These are phyloP conservation scores for Talaromyces sp. DNA, from an alignment of 2,329 filamentous ascomycete genomes.

Conservation along the genomic window DNA sequence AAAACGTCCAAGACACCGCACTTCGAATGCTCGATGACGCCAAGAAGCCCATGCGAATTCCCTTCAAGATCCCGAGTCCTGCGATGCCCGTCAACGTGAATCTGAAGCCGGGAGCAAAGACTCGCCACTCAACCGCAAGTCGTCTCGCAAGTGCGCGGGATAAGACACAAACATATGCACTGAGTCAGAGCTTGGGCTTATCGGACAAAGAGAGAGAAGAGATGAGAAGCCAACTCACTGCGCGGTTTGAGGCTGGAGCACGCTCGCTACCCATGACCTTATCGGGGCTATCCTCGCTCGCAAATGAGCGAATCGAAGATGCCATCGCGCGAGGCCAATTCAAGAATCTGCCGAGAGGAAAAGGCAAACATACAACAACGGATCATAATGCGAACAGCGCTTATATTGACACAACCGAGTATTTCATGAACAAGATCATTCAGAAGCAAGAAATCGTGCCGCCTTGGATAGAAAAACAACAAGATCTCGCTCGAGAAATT, in stretches of 20 bases:
- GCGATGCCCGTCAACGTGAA: slow-evolving; percentile 43
- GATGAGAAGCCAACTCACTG: slow-evolving; percentile 69
- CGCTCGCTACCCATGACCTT: slow-evolving; percentile 72
- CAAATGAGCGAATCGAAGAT: slow-evolving; percentile 89
- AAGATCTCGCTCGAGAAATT: slow-evolving; percentile 71
- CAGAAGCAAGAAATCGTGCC: slow-evolving; percentile 93
- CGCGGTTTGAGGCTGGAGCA: slow-evolving; percentile 72
- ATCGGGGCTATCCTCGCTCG: slow-evolving; percentile 73
- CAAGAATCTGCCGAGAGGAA: slow-evolving; percentile 75
- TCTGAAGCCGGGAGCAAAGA: slow-evolving; percentile 46
- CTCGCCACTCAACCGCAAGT: slow-evolving; percentile 43
- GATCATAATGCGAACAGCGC: slow-evolving; percentile 80
- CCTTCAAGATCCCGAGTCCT: slow-evolving; percentile 40
- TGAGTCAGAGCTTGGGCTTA: slow-evolving; percentile 55
- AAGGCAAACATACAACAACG: slow-evolving; percentile 64
- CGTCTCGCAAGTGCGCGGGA: slow-evolving; percentile 59
- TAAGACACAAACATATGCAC: slow-evolving; percentile 54
- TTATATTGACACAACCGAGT: slow-evolving; percentile 94
- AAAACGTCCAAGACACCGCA: slow-evolving; percentile 69
- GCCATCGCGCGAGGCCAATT: slow-evolving; percentile 92
- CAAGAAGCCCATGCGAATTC: slow-evolving; percentile 53
- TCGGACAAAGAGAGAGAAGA: slow-evolving; percentile 70
- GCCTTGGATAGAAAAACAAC: slow-evolving; percentile 98
- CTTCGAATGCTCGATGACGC: slow-evolving; percentile 73
- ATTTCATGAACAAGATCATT: slow-evolving; percentile 98